These are phyloP conservation scores for Yamadazyma ubonensis DNA, from an alignment of 805 yeast species.

Conservation along the genomic window DNA sequence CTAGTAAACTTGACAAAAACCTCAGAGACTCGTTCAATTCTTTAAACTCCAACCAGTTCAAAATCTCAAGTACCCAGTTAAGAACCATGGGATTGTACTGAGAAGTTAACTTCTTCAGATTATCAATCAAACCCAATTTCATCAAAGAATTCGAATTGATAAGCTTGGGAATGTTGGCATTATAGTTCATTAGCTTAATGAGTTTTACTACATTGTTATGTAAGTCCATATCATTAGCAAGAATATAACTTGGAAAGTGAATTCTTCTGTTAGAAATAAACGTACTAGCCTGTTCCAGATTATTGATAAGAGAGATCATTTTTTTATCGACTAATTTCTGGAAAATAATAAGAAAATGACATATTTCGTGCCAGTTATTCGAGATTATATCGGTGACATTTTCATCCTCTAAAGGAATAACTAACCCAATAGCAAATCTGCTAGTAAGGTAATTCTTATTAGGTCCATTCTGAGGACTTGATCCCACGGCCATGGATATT, in stretches of 20 bases:
- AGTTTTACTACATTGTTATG: constrained; percentile 34
- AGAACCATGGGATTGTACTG: constrained; percentile 37
- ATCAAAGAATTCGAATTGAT: constrained; percentile 41
- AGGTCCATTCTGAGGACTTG: background rate
- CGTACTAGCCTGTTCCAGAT: constrained; percentile 26
- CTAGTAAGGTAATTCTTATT: constrained; percentile 24
- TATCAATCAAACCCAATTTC: constrained; percentile 19
- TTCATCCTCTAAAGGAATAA: constrained; percentile 44
- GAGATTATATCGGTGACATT: constrained; percentile 41
- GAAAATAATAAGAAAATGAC: constrained; percentile 37
- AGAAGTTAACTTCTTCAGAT: constrained; percentile 4
- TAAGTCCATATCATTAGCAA: constrained; percentile 48
- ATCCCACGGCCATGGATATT: constrained; percentile 10
- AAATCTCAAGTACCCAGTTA: constrained; percentile 52
- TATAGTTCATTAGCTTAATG: constrained; percentile 37
- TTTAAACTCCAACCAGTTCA: constrained; percentile 56
- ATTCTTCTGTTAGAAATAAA: constrained; percentile 29
- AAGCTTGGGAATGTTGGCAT: constrained; percentile 47
- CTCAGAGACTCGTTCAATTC: constrained; percentile 32
- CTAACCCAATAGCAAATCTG: constrained; percentile 48
- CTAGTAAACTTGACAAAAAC: constrained; percentile 48
- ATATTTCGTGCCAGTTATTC: constrained; percentile 50
- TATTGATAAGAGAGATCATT: constrained; percentile 26
- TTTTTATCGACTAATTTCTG: constrained; percentile 42
- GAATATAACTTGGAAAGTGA: constrained; percentile 35